Percentiles rank a stretch among this genome's conserved stretches.
Evolutionary conservation across 257 asterid species (phyloP).

Genomic region (Penstemon barbatus): DNA sequence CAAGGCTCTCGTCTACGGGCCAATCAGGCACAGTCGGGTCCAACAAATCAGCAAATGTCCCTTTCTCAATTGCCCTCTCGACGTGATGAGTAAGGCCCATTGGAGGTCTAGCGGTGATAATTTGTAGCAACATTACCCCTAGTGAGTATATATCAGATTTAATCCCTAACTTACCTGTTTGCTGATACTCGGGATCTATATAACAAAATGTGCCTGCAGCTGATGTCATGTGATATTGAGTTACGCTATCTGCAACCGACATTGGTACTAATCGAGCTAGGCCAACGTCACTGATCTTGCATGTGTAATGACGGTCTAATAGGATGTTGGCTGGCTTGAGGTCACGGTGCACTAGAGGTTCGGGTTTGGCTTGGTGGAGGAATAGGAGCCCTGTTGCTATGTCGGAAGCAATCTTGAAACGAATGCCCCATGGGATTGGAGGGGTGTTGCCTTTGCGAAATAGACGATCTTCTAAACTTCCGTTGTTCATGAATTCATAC

Average conservation of each 20-base stretch:
- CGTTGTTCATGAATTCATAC: slow-evolving; percentile 78
- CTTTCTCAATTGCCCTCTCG: slow-evolving; percentile 53
- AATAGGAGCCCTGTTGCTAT: slow-evolving; percentile 73
- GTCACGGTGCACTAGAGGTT: slow-evolving; percentile 82
- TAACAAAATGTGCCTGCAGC: slow-evolving; percentile 87
- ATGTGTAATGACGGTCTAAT: slow-evolving; percentile 55
- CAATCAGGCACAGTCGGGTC: slow-evolving; percentile 75
- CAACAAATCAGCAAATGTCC: slow-evolving; percentile 53
- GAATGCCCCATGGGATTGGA: slow-evolving; percentile 66
- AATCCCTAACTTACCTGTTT: slow-evolving; percentile 68
- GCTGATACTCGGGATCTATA: slow-evolving; percentile 85
- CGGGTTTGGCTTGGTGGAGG: slow-evolving; percentile 85
- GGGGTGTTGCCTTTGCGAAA: slow-evolving; percentile 70
- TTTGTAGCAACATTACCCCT: slow-evolving; percentile 67
- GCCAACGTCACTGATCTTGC: slow-evolving; percentile 88
- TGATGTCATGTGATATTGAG: slow-evolving; percentile 79
- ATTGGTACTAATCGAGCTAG: slow-evolving; percentile 76
- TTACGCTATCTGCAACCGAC: slow-evolving; percentile 57
- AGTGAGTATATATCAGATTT: slow-evolving; percentile 75
- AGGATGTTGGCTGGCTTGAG: slow-evolving; percentile 82
- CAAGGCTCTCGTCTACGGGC: slow-evolving; percentile 64
- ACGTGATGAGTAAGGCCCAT: slow-evolving; percentile 80
- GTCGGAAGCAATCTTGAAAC: slow-evolving; percentile 73
- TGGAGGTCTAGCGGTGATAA: slow-evolving; percentile 77
- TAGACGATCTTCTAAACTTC: slow-evolving; percentile 76